Conservation (phyloP, 176 grass and related monocot genomes). For the Luzula sylvatica region DNA sequence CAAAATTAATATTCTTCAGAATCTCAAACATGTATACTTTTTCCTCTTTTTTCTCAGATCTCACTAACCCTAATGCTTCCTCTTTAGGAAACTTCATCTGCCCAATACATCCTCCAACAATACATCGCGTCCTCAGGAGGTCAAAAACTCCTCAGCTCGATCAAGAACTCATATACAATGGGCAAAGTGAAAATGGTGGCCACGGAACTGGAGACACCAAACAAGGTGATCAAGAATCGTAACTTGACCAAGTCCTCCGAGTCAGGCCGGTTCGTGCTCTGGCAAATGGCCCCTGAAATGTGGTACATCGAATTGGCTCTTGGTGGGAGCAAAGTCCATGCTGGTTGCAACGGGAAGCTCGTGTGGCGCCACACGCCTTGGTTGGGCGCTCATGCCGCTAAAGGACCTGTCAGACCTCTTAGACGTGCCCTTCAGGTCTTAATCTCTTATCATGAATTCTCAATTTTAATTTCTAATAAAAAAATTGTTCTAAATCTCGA, state of each 20-base stretch:
- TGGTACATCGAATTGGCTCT: conserved; percentile 87
- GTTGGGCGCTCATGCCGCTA: conserved; percentile 66
- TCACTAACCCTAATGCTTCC: no score
- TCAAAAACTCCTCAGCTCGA: conserved; percentile 43
- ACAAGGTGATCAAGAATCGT: conserved; percentile 56
- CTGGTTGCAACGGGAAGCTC: conserved; percentile 65
- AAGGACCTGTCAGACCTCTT: conserved; percentile 76
- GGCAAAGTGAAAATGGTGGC: conserved; percentile 69
- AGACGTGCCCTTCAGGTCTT: conserved; percentile 64
- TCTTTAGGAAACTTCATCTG: conserved; percentile 72
- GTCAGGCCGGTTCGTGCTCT: conserved; percentile 70
- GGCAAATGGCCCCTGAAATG: conserved; percentile 89
- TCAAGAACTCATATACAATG: conserved; percentile 56
- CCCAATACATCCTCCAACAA: conserved; percentile 89
- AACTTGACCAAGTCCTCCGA: conserved; percentile 25
- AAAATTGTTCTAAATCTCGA: conserved; percentile 1
- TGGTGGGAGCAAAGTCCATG: conserved; percentile 76
- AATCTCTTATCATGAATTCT: no score
- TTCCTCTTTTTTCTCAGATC: not conserved
- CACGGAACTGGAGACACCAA: conserved; percentile 49
- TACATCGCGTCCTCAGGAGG: conserved; percentile 73
- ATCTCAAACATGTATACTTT: not conserved
- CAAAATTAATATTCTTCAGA: conserved; percentile 4
- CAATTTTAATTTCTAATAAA: not conserved
- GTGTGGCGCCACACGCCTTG: conserved; percentile 86